Conservation (phyloP, 768 basidiomycete species). For the Agrocybe praecox region DNA sequence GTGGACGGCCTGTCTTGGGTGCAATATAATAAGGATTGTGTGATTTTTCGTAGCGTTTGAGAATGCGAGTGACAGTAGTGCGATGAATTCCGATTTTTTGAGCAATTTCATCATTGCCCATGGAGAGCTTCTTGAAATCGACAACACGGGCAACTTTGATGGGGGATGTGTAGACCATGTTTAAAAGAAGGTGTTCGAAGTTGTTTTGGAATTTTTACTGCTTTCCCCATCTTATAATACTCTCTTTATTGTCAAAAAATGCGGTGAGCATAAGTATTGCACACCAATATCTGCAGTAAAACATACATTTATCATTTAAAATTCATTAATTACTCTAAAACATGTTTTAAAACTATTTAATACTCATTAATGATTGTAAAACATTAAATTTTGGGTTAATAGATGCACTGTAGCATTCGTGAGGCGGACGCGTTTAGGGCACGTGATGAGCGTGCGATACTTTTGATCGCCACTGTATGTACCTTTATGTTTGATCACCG, state of each 20-base stretch:
- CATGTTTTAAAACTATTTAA: no score
- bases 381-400: no score
- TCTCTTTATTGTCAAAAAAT: neutral
- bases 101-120: slow-evolving; percentile 1
- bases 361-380: no score
- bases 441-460: neutral
- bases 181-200: neutral
- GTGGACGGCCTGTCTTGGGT: no score
- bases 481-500: no score
- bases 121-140: neutral
- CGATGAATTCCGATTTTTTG: neutral
- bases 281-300: neutral
- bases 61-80: slow-evolving; percentile 1
- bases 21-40: no score
- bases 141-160: slow-evolving; percentile 6
- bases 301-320: no score
- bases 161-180: slow-evolving; percentile 5
- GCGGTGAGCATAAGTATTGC: neutral
- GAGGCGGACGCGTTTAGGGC: neutral
- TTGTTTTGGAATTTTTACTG: neutral
- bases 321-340: no score
- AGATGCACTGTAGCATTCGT: no score
- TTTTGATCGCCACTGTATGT: neutral
- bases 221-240: neutral
- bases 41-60: neutral